A percentile compares a stretch with the other conserved stretches of the same genome.
phyloP scores from a whole-genome alignment of 768 basidiomycete genomes.

The Mycena rosella region DNA sequence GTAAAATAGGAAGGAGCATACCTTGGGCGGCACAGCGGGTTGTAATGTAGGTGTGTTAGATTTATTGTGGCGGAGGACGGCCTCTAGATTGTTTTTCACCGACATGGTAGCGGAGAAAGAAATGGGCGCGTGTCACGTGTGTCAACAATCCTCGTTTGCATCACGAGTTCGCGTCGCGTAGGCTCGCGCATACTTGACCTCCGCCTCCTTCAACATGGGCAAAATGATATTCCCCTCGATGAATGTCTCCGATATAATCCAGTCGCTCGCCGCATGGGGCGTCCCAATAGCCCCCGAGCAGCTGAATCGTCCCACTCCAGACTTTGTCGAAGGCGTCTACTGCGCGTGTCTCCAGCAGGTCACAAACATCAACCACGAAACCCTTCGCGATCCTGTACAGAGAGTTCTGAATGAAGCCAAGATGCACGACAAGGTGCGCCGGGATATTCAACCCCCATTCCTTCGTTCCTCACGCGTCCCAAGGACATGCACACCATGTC shows the following conservation, averaged over 20 bases:
- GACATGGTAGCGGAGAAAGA: too few species aligned
- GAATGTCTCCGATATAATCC: constrained; percentile 72
- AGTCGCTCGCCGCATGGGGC: constrained; percentile 76
- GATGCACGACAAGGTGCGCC: constrained; percentile 66
- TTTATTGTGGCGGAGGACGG: constrained; percentile 49
- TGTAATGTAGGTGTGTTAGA: constrained; percentile 29
- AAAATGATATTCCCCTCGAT: constrained; percentile 76
- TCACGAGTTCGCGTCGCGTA: not conserved
- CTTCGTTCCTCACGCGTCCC: constrained; percentile 16
- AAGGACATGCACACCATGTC: constrained; percentile 78
- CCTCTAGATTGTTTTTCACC: constrained; percentile 56
- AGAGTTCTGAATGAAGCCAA: constrained; percentile 64
- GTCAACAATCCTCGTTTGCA: not conserved
- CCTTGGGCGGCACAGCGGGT: constrained; percentile 37
- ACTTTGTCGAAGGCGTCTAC: constrained; percentile 80
- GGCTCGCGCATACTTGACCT: not conserved
- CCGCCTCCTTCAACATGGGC: constrained; percentile 47
- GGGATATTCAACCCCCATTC: not conserved
- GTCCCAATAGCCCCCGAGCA: constrained; percentile 76
- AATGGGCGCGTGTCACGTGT: too few species aligned
- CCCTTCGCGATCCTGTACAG: constrained; percentile 70
- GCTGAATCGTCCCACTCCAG: constrained; percentile 72
- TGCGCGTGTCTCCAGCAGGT: constrained; percentile 80
- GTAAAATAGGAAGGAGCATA: constrained; percentile 11
- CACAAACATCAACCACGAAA: constrained; percentile 70